Conservation (phyloP, 1,139 yeast genomes). For the Pichia sp. region DNA sequence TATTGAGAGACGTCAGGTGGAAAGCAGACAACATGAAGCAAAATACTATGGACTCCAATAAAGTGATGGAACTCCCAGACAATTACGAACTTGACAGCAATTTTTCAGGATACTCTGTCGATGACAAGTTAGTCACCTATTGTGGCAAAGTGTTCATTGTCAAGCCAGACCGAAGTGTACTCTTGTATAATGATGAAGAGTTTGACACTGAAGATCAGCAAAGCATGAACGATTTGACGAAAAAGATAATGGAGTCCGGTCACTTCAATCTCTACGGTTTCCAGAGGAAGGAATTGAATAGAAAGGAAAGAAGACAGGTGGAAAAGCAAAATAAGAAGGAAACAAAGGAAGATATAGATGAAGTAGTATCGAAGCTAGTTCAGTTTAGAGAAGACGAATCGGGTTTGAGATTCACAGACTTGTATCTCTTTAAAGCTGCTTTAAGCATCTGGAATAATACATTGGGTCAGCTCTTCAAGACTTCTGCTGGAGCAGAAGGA, state of each 20-base stretch:
- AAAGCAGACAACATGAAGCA: slow-evolving; percentile 19
- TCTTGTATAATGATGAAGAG: slow-evolving; percentile 15
- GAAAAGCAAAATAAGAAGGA: slow-evolving; percentile 10
- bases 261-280: slow-evolving; percentile 19
- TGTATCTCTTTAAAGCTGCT: slow-evolving; percentile 5
- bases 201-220: slow-evolving; percentile 14
- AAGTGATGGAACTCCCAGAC: slow-evolving; percentile 20
- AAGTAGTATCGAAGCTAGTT: slow-evolving; percentile 12
- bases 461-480: neutral
- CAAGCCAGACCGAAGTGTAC: slow-evolving; percentile 19
- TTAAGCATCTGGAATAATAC: slow-evolving; percentile 5
- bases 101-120: slow-evolving; percentile 11
- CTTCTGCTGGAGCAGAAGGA: neutral
- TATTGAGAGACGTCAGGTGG: slow-evolving; percentile 22
- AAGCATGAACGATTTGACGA: slow-evolving; percentile 15
- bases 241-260: slow-evolving; percentile 17
- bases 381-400: slow-evolving; percentile 15
- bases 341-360: neutral
- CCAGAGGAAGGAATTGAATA: slow-evolving; percentile 16
- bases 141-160: slow-evolving; percentile 22
- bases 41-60: slow-evolving; percentile 5
- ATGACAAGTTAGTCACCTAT: slow-evolving; percentile 23
- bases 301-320: slow-evolving; percentile 20
- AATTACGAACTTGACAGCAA: slow-evolving; percentile 6
- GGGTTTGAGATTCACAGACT: slow-evolving; percentile 1